Evolutionary conservation across 257 asterid genomes (phyloP), one percentile per base, ranked within the genome.

Genomic region (Paulownia fortunei): DNA sequence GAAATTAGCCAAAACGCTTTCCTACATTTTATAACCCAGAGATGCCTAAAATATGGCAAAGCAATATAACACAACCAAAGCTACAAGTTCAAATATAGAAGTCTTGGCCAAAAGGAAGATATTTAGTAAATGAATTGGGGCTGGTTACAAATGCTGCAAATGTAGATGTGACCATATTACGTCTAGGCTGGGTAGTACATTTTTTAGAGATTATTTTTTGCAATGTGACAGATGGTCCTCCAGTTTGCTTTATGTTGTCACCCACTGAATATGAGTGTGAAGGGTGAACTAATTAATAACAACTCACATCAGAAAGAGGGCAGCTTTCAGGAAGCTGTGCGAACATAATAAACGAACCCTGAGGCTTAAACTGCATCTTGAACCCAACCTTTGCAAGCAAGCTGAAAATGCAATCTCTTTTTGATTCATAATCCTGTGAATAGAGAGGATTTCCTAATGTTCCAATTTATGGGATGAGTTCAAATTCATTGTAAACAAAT

Each of bases 311-410:
- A 68, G 96, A 87, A 51, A 88, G 86, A 16, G 84, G 67, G 85
- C 92, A 92, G 77, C 86, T 89, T 51, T 81, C 84, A 12, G 98
- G 99, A 77, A 92, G 98, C 88, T 83, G 89, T 9, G 90, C 89
- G 47, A 94, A 91, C 61, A 91, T 74, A 42, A 94, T 92, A 81
- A 89, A 75, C 1, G 99, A 92, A 52, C 98, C 99, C 86, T 81
- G 88, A 44, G 98, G 92, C 82, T 75, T 89, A 76, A 85, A 82
- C 49, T 82, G 77, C 80, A 84, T 73, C 77, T 54, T 65, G 85
- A 94, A 92, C 51, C 99, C 98, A 66, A 91, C 88, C 80, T 87
- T 80, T 27, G 79, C 80, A 41, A 94, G 97, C 84, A 92, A 76
- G 70, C 83, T 83, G 75, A 87, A 76, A 27, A 91, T 58, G 74